These are phyloP conservation scores for Saccharomyces hybrid DNA, from an alignment of 1,139 yeast genomes.

Conservation along the genomic window DNA sequence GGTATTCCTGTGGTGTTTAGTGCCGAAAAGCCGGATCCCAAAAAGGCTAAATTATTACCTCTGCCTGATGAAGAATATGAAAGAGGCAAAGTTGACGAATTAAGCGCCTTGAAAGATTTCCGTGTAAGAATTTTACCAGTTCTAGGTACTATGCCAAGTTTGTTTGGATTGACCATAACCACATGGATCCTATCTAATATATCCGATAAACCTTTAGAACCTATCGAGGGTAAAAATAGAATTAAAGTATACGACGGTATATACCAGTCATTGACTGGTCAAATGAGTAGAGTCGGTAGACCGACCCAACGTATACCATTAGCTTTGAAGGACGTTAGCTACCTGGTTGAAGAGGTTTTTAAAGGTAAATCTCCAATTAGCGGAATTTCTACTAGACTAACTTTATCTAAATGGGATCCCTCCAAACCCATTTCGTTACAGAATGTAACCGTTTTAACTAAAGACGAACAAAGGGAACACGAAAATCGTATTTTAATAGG, in stretches of 20 bases:
- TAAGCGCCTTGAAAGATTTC: slow-evolving; percentile 81
- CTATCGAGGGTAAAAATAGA: slow-evolving; percentile 83
- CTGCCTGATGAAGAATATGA: slow-evolving; percentile 70
- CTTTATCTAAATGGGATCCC: slow-evolving; percentile 81
- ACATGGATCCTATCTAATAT: slow-evolving; percentile 71
- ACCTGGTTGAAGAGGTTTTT: slow-evolving; percentile 81
- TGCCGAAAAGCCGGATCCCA: slow-evolving; percentile 93
- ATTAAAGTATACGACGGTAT: slow-evolving; percentile 76
- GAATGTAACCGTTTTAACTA: slow-evolving; percentile 80
- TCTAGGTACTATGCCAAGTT: slow-evolving; percentile 92
- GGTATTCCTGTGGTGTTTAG: slow-evolving; percentile 87
- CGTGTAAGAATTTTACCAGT: slow-evolving; percentile 92
- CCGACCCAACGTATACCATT: slow-evolving; percentile 66
- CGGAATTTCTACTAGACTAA: slow-evolving; percentile 68
- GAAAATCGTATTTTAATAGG: slow-evolving; percentile 67
- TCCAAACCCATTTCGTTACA: slow-evolving; percentile 46
- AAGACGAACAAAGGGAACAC: slow-evolving; percentile 75
- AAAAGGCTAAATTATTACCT: slow-evolving; percentile 81
- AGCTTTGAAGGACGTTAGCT: slow-evolving; percentile 64
- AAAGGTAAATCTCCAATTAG: slow-evolving; percentile 87
- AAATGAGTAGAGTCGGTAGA: slow-evolving; percentile 67
- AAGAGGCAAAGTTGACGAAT: slow-evolving; percentile 79
- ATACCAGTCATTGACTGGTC: slow-evolving; percentile 78
- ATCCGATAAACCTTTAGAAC: slow-evolving; percentile 82
- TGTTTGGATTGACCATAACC: slow-evolving; percentile 86